Evolutionary conservation across 305 asterid species (phyloP), one percentile per base, ranked within the genome.

Genomic region (Stenogyne calaminthoides): DNA sequence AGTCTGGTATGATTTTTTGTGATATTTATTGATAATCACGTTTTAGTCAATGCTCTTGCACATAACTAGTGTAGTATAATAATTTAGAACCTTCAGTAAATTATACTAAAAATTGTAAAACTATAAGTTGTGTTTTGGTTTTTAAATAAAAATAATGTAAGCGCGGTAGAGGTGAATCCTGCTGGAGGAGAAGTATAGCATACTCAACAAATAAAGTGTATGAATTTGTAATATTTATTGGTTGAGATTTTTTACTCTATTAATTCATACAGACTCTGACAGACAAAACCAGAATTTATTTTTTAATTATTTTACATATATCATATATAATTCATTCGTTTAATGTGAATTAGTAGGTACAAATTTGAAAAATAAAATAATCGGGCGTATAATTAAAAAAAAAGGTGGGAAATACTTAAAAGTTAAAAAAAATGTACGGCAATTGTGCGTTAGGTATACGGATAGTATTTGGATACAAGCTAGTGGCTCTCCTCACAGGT

Each of bases 401-500:
- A 78, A 34, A 3, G 3, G 0, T 3, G 9, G 44, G 55, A 25
- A 15, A 61, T 57, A 67, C 36, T 9, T 25, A 51, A n/a, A 44
- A 2, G n/a, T n/a, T n/a, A 8, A 0, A 5, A 11, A 52, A 64
- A 78, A 55, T 11, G 89, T 80, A 85, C 85, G 84, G 80, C 73
- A 80, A 63, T 66, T 27, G 57, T 69, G 72, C 60, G 69, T 58
- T 62, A 65, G 76, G 29, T 15, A 84, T 79, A 79, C 86, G 86
- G 86, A 75, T 64, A 34, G 61, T 29, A 22, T 74, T 76, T 81
- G 32, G 75, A 42, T 60, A 37, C 49, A 37, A n/a, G 29, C 51
- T 56, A 54, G 70, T 66, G 83, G 68, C 77, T 78, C 65, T 84
- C 85, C 88, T 75, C 70, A 73, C 84, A 80, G 84, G 84, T 78